phyloP scores from a whole-genome alignment of 768 basidiomycete genomes.

The Mycena vulgaris region DNA sequence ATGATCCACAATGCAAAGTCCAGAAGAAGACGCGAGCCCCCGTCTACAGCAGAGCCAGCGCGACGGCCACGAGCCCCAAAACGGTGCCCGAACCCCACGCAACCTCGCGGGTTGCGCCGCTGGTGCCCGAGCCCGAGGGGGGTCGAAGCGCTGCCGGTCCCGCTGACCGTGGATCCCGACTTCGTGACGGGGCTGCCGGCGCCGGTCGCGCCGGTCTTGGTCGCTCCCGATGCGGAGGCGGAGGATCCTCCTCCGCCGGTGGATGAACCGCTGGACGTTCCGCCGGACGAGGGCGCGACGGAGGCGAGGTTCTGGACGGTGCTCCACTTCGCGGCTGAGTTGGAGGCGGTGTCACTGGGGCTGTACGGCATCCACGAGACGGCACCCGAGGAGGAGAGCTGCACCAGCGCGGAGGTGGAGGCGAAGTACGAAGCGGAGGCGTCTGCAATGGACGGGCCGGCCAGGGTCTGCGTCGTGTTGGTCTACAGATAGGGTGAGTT shows the following conservation, averaged over 20 bases:
- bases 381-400: conserved; percentile 73
- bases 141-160: background rate
- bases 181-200: background rate
- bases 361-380: conserved; percentile 75
- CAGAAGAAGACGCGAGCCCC: background rate
- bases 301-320: conserved; percentile 60
- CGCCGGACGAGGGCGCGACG: conserved; percentile 44
- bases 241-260: background rate
- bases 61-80: conserved; percentile 26
- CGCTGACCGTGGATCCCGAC: conserved; percentile 3
- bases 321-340: conserved; percentile 66
- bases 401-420: conserved; percentile 72
- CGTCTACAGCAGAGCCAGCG: conserved; percentile 30
- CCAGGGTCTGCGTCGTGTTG: conserved; percentile 75
- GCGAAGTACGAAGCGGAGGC: conserved; percentile 75
- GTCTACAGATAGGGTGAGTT: conserved; percentile 46
- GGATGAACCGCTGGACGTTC: background rate
- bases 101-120: conserved; percentile 9
- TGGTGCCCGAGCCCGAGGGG: conserved; percentile 13
- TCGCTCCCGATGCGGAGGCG: background rate
- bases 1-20: too few species aligned
- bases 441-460: conserved; percentile 75
- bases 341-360: conserved; percentile 58
- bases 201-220: background rate
- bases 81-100: conserved; percentile 27